Evolutionary conservation across 306 rosid species (phyloP).

Genomic region (Prunus mongolica): DNA sequence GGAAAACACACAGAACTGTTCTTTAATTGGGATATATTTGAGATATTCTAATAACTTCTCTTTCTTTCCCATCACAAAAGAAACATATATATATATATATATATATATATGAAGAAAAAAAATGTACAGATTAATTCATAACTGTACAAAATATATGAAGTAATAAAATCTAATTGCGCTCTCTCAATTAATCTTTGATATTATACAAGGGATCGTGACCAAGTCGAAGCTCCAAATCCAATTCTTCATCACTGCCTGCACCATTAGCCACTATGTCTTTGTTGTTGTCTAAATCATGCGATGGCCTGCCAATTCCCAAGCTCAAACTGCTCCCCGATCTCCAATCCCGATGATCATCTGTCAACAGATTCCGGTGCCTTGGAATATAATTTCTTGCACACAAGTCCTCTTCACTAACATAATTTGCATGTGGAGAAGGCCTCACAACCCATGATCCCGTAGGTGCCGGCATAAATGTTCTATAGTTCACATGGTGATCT

Average conservation of each 20-base stretch:
- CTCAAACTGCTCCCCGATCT: constrained; percentile 33
- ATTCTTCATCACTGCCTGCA: constrained; percentile 33
- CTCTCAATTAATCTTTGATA: neutral
- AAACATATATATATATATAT: neutral
- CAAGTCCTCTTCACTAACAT: constrained; percentile 8
- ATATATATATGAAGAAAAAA: neutral
- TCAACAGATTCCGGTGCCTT: constrained; percentile 19
- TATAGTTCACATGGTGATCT: constrained; percentile 29
- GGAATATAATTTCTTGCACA: constrained; percentile 29
- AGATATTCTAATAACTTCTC: constrained; percentile 3
- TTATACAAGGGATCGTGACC: constrained; percentile 56
- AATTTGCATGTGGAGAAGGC: constrained; percentile 20
- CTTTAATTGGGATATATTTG: neutral
- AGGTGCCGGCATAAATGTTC: constrained; percentile 33
- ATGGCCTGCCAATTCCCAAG: constrained; percentile 28
- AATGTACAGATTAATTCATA: neutral
- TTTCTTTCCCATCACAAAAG: neutral
- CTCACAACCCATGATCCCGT: constrained; percentile 20
- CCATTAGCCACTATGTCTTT: constrained; percentile 13
- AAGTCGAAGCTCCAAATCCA: constrained; percentile 93
- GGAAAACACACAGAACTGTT: no score
- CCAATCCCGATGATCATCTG: constrained; percentile 37
- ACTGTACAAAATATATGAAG: neutral
- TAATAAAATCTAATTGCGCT: no score
- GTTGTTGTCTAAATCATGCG: neutral